These are phyloP conservation scores for Colletotrichum nymphaeae DNA, from an alignment of 2,329 filamentous ascomycete genomes.

Conservation along the genomic window DNA sequence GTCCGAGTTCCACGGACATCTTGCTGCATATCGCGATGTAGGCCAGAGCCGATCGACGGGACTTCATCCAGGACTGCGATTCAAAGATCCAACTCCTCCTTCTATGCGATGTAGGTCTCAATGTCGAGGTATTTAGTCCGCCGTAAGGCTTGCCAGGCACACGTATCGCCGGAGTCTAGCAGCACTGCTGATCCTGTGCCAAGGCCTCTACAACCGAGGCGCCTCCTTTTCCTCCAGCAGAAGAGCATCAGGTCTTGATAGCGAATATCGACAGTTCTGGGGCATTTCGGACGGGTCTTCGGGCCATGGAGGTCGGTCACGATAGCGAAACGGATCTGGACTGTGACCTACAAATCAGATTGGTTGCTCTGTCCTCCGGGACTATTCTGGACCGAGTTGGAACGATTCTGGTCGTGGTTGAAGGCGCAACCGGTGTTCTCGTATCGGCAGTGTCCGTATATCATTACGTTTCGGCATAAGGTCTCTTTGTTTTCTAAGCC, in stretches of 20 bases:
- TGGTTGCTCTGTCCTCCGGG: constrained; percentile 44
- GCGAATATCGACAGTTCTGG: neutral
- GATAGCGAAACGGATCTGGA: neutral
- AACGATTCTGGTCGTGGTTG: constrained; percentile 83
- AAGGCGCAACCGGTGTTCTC: constrained; percentile 93
- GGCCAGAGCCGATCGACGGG: neutral
- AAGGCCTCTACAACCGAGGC: neutral
- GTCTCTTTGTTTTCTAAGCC: constrained; percentile 84
- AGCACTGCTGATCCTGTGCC: neutral
- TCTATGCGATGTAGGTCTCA: neutral
- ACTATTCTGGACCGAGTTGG: constrained; percentile 40
- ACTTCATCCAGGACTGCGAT: neutral
- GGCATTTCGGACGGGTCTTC: neutral
- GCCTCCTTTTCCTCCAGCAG: neutral
- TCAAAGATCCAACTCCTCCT: neutral
- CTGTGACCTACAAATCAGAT: constrained; percentile 60
- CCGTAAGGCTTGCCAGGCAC: neutral
- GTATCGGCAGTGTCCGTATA: constrained; percentile 93
- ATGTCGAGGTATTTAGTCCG: neutral
- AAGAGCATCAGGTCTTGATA: neutral
- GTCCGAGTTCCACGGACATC: neutral
- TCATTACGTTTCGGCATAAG: constrained; percentile 90
- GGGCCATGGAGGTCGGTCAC: neutral
- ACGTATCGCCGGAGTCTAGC: neutral
- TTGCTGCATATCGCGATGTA: neutral